phyloP scores from a whole-genome alignment of 495 filamentous ascomycete species.

The Penicillium dipodomyicola region DNA sequence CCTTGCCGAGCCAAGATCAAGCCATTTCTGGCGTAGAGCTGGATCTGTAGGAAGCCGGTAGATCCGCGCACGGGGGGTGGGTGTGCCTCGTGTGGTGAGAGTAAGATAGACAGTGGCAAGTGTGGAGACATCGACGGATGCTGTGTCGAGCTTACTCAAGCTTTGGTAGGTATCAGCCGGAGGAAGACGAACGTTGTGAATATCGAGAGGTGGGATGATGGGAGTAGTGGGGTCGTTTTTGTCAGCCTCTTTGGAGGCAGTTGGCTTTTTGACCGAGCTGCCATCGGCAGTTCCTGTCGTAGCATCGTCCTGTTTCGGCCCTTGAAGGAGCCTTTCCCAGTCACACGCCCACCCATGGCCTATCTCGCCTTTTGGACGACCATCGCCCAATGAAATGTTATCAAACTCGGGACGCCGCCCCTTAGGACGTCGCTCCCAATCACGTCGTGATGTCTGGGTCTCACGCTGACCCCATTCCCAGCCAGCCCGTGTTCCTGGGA shows the following conservation, averaged over 20 bases:
- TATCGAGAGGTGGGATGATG: slow-evolving; percentile 27
- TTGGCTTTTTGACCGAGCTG: slow-evolving; percentile 14
- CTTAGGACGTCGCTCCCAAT: slow-evolving; percentile 80
- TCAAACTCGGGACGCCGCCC: slow-evolving; percentile 76
- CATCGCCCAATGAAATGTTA: slow-evolving; percentile 69
- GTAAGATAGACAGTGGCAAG: slow-evolving; percentile 60
- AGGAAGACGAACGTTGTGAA: slow-evolving; percentile 33
- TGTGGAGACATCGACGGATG: slow-evolving; percentile 25
- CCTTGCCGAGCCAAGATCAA: slow-evolving; percentile 32
- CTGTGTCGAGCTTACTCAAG: slow-evolving; percentile 24
- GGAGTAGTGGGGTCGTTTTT: background rate
- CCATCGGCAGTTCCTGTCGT: background rate
- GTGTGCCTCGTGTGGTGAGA: slow-evolving; percentile 58
- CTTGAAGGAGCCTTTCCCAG: slow-evolving; percentile 64
- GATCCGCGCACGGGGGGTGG: slow-evolving; percentile 62
- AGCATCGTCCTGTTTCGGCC: slow-evolving; percentile 9
- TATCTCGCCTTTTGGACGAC: slow-evolving; percentile 72
- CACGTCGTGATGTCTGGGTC: slow-evolving; percentile 54
- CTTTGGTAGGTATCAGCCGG: slow-evolving; percentile 22
- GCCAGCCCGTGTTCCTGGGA: slow-evolving; percentile 77
- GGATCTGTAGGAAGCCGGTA: slow-evolving; percentile 63
- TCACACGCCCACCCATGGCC: slow-evolving; percentile 86
- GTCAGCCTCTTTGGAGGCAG: slow-evolving; percentile 14
- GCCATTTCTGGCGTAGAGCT: slow-evolving; percentile 53
- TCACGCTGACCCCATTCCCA: slow-evolving; percentile 71